Percentiles rank a stretch among this genome's conserved stretches.
Conservation (phyloP, 441 rosid species). For the Populus hybrid region DNA sequence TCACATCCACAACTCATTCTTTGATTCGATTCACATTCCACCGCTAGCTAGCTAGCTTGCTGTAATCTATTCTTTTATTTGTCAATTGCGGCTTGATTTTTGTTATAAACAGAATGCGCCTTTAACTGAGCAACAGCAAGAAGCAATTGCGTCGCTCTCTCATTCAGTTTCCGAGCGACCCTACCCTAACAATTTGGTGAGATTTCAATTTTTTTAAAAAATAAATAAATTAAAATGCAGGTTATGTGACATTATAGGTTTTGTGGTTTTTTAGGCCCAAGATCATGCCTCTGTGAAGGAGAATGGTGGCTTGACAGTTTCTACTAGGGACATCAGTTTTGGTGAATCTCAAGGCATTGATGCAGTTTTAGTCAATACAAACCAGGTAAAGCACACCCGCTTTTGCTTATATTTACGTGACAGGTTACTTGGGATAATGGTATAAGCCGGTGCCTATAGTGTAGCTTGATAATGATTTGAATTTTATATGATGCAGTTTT, state of each 20-base stretch:
- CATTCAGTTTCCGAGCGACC: slow-evolving; percentile 42
- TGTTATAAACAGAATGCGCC: slow-evolving; percentile 62
- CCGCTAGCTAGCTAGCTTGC: not conserved
- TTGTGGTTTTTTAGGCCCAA: slow-evolving; percentile 44
- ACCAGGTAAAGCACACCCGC: slow-evolving; percentile 48
- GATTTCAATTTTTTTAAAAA: not conserved
- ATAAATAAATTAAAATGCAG: too few species aligned
- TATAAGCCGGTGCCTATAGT: not conserved
- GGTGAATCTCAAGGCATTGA: slow-evolving; percentile 70
- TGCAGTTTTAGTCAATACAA: slow-evolving; percentile 86
- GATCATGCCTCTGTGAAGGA: slow-evolving; percentile 57
- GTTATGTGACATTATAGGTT: too few species aligned
- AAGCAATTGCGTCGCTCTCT: slow-evolving; percentile 61
- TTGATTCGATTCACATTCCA: not conserved
- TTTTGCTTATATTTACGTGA: not conserved
- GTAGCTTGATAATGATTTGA: not conserved
- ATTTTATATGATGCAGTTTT: too few species aligned
- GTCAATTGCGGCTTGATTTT: not conserved
- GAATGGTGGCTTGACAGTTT: slow-evolving; percentile 60
- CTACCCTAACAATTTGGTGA: slow-evolving; percentile 71
- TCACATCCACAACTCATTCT: not conserved
- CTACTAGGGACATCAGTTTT: slow-evolving; percentile 39
- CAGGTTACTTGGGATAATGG: not conserved
- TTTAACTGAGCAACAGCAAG: slow-evolving; percentile 80
- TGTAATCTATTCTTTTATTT: not conserved